phyloP scores from a whole-genome alignment of 2,329 filamentous ascomycete species.

The Pleoardoris graminearum region DNA sequence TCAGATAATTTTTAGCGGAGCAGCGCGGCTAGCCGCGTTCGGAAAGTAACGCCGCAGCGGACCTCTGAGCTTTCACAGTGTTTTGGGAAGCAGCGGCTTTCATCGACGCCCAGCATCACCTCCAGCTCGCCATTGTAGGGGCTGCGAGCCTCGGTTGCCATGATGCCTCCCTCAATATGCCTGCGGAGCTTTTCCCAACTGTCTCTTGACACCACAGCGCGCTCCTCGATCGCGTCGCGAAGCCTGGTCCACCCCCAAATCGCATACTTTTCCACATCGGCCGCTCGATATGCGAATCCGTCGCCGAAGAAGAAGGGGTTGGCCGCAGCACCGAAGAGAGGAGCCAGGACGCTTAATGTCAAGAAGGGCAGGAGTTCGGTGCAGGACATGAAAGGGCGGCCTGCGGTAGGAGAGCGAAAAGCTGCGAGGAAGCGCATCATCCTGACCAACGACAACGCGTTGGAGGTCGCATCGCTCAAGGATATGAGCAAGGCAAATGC shows the following conservation, averaged over 20 bases:
- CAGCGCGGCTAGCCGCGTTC: conserved; percentile 4
- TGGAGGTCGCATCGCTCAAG: conserved; percentile 71
- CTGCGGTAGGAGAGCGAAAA: conserved; percentile 79
- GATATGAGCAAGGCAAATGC: conserved; percentile 62
- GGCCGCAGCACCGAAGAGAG: conserved; percentile 38
- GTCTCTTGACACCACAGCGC: conserved; percentile 31
- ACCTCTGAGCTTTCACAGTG: conserved; percentile 30
- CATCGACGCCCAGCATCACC: conserved; percentile 15
- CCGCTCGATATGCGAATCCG: conserved; percentile 30
- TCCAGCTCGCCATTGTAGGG: conserved; percentile 30
- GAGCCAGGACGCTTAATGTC: conserved; percentile 46
- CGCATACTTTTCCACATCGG: conserved; percentile 43
- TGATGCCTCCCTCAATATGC: conserved; percentile 39
- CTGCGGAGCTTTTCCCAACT: conserved; percentile 38
- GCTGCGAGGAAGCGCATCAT: conserved; percentile 85
- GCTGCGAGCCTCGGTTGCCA: conserved; percentile 27
- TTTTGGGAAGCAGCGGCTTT: conserved; percentile 3
- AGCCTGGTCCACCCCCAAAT: conserved; percentile 27
- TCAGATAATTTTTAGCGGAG: conserved; percentile 22
- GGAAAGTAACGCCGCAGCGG: conserved; percentile 22
- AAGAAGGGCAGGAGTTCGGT: conserved; percentile 49
- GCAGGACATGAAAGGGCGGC: conserved; percentile 55
- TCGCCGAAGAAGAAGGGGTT: conserved; percentile 33
- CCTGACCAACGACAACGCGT: conserved; percentile 90
- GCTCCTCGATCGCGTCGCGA: conserved; percentile 29